Evolutionary conservation across 2,329 filamentous ascomycete species (phyloP).

Genomic region (Aspergillus sclerotialis): DNA sequence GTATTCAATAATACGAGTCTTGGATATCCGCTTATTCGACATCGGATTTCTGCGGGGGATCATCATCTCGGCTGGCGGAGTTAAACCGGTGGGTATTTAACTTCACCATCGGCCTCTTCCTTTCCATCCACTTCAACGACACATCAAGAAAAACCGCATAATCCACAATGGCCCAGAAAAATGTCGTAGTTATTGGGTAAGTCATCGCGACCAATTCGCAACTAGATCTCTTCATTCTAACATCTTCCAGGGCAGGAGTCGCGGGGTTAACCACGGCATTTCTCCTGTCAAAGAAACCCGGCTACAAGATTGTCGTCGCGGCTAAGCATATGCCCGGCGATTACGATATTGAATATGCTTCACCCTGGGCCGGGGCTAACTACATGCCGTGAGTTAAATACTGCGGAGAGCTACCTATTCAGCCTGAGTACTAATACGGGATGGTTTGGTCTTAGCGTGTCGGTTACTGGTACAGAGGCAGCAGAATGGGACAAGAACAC

Average conservation of each 20-base stretch:
- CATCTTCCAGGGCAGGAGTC: constrained; percentile 50
- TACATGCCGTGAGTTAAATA: constrained; percentile 56
- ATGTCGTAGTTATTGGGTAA: neutral
- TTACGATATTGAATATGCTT: constrained; percentile 81
- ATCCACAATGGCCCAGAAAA: neutral
- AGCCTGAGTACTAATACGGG: too few species aligned
- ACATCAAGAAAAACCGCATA: too few species aligned
- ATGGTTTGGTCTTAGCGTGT: neutral
- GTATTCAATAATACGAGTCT: too few species aligned
- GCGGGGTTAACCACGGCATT: constrained; percentile 58
- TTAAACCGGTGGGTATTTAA: too few species aligned
- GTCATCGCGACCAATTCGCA: too few species aligned
- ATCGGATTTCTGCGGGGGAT: too few species aligned
- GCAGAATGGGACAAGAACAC: constrained; percentile 40
- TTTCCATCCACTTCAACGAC: too few species aligned
- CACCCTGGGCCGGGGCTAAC: constrained; percentile 80
- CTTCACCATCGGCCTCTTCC: too few species aligned
- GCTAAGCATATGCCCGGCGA: constrained; percentile 89
- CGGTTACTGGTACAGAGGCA: neutral
- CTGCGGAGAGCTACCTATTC: constrained; percentile 1
- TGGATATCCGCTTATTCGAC: too few species aligned
- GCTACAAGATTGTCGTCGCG: constrained; percentile 57
- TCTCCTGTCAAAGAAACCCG: constrained; percentile 46
- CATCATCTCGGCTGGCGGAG: too few species aligned
- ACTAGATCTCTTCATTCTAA: neutral